Base-by-base conservation (phyloP, 495 filamentous ascomycete genomes). In the Xylaria longipes region DNA sequence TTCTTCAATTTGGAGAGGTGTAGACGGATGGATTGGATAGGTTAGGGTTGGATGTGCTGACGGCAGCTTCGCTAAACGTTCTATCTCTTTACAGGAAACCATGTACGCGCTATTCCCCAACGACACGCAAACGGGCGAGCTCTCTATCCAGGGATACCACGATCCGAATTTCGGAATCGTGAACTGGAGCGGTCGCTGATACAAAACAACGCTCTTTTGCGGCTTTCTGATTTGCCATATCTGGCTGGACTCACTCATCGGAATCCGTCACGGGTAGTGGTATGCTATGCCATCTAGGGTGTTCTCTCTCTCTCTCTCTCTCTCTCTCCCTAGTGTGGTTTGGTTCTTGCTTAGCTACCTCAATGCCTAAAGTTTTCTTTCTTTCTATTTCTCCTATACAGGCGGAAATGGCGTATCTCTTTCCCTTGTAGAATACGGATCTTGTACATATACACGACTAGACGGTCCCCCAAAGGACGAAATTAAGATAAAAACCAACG, bases 61-160 rank as follows among this genome's bases (percentile, higher is more conserved):
- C 15, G 27, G 3, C 54, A 31, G 27, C 9, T 12, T 60, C 57
- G 31, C 57, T 60, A 35, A 58, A 17, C 57, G 37, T 2, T 22
- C 2, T 9, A 1, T 54, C 31, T 37, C 57, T 37, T 8, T 25
- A 7, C 41, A 81, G 79, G 77, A 81, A 43, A 74, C 75, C 9
- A 76, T 82, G 54, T 77, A 80, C 70, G 58, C 74, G 14, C 69
- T 82, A 8, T 82, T 82, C 58, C 80, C 80, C 27, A 74, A 75
- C 48, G 78, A 82, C 48, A 79, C 80, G 43, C 77, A 79, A 61
- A 82, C 80, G 17, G 80, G 80, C 56, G 79, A 79, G 48, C 60
- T 81, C 43, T 78, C 73, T 17, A 78, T 82, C 58, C 74, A 76
- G 11, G 77, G 76, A 17, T 82, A 79, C 27, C 70, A 77, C 39